Evolutionary conservation across 2,329 filamentous ascomycete species (phyloP), one percentile per base, ranked within the genome.

Genomic region (Coleophoma crateriformis): DNA sequence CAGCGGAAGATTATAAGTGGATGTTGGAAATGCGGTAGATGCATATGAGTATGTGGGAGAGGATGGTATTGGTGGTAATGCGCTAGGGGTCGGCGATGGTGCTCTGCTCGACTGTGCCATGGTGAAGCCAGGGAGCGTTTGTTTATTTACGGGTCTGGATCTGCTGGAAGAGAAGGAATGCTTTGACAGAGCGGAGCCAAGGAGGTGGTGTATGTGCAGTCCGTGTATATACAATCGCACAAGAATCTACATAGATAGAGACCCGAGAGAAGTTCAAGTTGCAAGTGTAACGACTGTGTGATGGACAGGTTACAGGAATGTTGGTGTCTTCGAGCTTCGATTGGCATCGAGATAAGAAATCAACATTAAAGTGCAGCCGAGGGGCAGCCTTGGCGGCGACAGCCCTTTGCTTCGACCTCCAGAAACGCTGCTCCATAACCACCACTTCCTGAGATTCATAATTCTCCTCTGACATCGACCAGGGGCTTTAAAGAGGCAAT

Each of bases 1-100:
- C 2, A 77, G 70, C 2, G 81, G 80, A 7, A 85, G 71, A 62
- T 74, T 78, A 67, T 77, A 82, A 32, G 76, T 68, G 7, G 79
- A 81, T 27, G 82, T 65, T 6, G 77, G 79, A 59, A 81, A 80
- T 33, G 80, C 72, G 15, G 81, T 85, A 38, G 80, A 83, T 50
- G 81, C 78, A 63, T 82, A 75, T 13, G 82, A 84, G 64, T 79
- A 83, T 20, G 81, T 77, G 37, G 82, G 82, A 15, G 81, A 84
- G n/a, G 68, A 68, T 6, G 82, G 82, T n/a, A 84, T 71, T 1
- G 78, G 76, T 15, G 80, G 80, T 0, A 82, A 69, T 55, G 78
- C 73, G n/a, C 77, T 79, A 10, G 73, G 76, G 33, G 76, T 71
- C 33, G 78, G 78, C 22, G 78, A 77, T 34, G 67, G 68, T 32